Base-by-base conservation (phyloP, 768 basidiomycete species). In the Royoungia palumana region DNA sequence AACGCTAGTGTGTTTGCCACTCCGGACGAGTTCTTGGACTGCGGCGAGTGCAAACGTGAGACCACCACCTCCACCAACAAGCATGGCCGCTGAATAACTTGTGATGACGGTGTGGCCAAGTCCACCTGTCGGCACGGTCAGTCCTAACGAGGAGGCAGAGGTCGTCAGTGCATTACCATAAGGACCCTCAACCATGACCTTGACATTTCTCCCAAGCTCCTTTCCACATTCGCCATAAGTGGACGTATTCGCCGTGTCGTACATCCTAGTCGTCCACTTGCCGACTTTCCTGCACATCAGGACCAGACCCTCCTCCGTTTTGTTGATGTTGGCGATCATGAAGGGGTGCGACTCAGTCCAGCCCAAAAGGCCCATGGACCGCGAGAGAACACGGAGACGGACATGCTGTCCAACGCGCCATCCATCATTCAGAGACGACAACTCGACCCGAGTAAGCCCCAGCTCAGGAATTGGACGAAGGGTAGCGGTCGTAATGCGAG, bases 331-430 rank as follows among this genome's bases (percentile, higher is more conserved):
- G 8, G 88, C 84, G 55, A 93, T 88, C 2, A 90, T 89, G 68
- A 92, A 92, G 0, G 88, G 91, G 58, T 94, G 92, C 1, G 70
- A 66, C 59, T 91, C 84, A 1, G 76, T 66, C 72, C 80, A 79
- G n/a, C 79, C 76, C 30, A 70, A 62, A 67, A 71, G 59, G 5
- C 86, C 84, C 71, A 85, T 74, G 13, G 73, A 71, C 2, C 71
- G 61, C 2, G 80, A 78, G 16, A 86, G 68, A 4, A 87, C 70
- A 4, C 87, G 77, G 1, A 94, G 50, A 14, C 89, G 79, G 19
- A 93, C 77, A 56, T 93, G 89, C 59, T 94, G 92, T 2, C 92
- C 89, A 1, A 87, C 80, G 27, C 86, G 77, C 90, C 90, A 94
- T 28, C 90, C 91, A 1, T 75, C 68, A 56, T 81, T 85, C 50